Evolutionary conservation across 2,329 filamentous ascomycete species (phyloP), one percentile per base, ranked within the genome.

Genomic region (Byssothecium circinans): DNA sequence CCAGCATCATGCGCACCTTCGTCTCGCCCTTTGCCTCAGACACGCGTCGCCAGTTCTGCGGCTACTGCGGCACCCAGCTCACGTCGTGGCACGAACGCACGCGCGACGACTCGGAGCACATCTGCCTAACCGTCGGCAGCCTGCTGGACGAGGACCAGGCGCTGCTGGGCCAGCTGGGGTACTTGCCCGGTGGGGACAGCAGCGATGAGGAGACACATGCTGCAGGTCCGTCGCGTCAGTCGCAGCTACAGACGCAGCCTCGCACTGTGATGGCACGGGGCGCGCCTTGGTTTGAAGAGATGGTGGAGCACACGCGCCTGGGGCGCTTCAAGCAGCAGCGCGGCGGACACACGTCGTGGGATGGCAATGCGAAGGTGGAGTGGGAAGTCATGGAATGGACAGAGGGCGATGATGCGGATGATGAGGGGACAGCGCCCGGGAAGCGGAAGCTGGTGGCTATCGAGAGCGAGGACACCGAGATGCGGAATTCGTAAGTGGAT

Each of bases 1-100:
- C 58, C 34, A 70, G 66, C 45, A 78, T 78, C 59, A 74, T 74
- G 43, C 72, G 74, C 41, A 75, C 70, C 35, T 78, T 74, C 58
- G 52, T 67, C 46, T 73, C 70, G 2, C 69, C 67, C 14, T 57
- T 67, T 18, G 53, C 62, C 2, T 83, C 84, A 2, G 51, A 14
- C 81, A 83, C 67, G 60, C 84, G 87, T 66, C 84, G 89, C 41
- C 82, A 90, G 57, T 96, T 96, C 71, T 96, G 91, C 72, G 91
- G 91, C 19, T 95, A 88, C 74, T 96, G 91, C 68, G 91, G 91
- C 43, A 95, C 91, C 0, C 87, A 88, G 11, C 75, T 96, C 44
- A 87, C 86, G 0, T 89, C 86, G 60, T 96, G 90, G 90, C 86
- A 84, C 38, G 91, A 95, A 69, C 72, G 82, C 19, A 87, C 88